Percentiles rank a stretch among this genome's conserved stretches.
phyloP scores from a whole-genome alignment of 352 stramenopile genomes.

The Globisporangium abappressorium region DNA sequence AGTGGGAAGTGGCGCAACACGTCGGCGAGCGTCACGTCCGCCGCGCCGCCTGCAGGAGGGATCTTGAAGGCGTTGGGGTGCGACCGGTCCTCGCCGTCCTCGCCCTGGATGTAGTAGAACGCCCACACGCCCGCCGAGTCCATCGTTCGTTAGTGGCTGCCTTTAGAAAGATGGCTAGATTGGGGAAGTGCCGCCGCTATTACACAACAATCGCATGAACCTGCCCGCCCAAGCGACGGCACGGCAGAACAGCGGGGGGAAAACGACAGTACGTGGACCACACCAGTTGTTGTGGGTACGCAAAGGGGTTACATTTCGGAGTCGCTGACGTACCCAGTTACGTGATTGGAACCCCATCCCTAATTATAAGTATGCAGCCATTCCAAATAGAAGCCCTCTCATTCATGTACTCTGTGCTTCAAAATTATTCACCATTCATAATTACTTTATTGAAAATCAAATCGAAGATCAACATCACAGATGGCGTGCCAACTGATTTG shows the following conservation, averaged over 20 bases:
- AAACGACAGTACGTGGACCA: constrained; percentile 3
- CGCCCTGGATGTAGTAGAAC: constrained; percentile 88
- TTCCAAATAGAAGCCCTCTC: constrained; percentile 10
- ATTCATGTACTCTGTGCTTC: not conserved
- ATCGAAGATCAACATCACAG: not conserved
- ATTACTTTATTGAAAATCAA: not conserved
- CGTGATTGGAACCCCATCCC: not conserved
- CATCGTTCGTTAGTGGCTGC: constrained; percentile 15
- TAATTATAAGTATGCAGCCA: constrained; percentile 12
- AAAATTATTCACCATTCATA: not conserved
- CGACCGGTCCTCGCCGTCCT: constrained; percentile 79
- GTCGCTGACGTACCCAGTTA: not conserved
- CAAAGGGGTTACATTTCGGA: not conserved
- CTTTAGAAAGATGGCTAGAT: not conserved
- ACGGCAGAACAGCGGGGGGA: not conserved
- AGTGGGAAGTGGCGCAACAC: constrained; percentile 69
- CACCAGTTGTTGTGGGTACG: not conserved
- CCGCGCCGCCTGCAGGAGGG: constrained; percentile 23
- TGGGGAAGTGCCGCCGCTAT: not conserved
- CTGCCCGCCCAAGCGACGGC: not conserved
- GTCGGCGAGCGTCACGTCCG: constrained; percentile 70
- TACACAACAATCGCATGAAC: not conserved
- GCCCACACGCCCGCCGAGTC: constrained; percentile 49
- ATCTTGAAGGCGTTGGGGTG: constrained; percentile 83
- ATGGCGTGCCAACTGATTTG: constrained; percentile 4